Evolutionary conservation across 768 basidiomycete species (phyloP).

Genomic region (Russula abietina): DNA sequence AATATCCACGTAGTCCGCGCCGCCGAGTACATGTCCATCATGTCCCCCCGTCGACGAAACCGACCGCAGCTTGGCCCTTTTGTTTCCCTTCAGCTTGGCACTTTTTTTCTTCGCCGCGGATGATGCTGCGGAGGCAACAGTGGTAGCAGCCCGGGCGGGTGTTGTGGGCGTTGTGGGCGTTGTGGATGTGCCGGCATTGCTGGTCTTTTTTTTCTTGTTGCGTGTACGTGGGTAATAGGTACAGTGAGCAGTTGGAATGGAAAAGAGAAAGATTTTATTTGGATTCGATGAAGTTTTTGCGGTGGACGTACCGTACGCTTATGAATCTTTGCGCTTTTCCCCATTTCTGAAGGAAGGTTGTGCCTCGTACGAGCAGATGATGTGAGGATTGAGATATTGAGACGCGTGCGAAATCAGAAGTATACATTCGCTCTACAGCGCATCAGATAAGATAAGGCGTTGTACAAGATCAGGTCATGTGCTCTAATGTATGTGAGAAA

Average conservation of each 20-base stretch:
- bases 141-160: slow-evolving; percentile 4
- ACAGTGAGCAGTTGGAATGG: neutral
- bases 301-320: slow-evolving; percentile 46
- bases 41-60: slow-evolving; percentile 21
- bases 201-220: slow-evolving; percentile 29
- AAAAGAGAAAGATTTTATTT: neutral
- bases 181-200: neutral
- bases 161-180: slow-evolving; percentile 11
- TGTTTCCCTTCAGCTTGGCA: slow-evolving; percentile 30
- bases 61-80: slow-evolving; percentile 28
- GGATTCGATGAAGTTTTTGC: neutral
- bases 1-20: slow-evolving; percentile 69
- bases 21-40: slow-evolving; percentile 48
- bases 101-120: slow-evolving; percentile 38
- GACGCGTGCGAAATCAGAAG: neutral
- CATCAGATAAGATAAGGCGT: slow-evolving; percentile 16
- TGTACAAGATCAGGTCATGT: slow-evolving; percentile 3
- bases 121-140: slow-evolving; percentile 7
- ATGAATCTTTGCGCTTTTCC: slow-evolving; percentile 60
- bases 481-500: slow-evolving; percentile 7
- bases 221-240: neutral
- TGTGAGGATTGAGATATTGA: neutral
- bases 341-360: slow-evolving; percentile 38
- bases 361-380: neutral
- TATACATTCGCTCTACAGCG: neutral